Evolutionary conservation across 257 asterid genomes (phyloP), one percentile per base, ranked within the genome.

Genomic region (Rubia yunnanensis): DNA sequence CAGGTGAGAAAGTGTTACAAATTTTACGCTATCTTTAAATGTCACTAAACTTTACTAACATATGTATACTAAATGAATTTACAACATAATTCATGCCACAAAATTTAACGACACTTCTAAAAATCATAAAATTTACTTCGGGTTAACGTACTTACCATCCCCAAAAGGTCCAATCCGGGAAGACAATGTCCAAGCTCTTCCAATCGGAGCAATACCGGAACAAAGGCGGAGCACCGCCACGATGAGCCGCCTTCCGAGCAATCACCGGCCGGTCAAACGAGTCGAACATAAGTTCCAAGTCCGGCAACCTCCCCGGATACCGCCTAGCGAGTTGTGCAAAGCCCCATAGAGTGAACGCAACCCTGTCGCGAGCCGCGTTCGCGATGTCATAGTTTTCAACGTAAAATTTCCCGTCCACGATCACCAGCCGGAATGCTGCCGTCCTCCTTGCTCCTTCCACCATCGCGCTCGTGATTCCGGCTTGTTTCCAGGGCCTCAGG

Each of bases 161-260:
- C 98, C 98, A 91, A 28, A 88, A 91, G 5, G 96, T 82, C 95
- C 95, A 88, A 63, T 88, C 96, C 0, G 98, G 98, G 70, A 91
- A 91, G 66, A 87, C 95, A 60, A 91, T 91, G 20, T 91, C 98
- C 87, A 86, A 62, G 86, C 85, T 86, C 62, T 31, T 46, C 81
- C 75, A 72, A 67, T 88, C 92, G 14, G 98, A 88, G 31, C 95
- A 88, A 74, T 88, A 91, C 53, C 95, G 84, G 66, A 91, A 91
- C 72, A 91, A 71, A 67, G 95, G 87, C 58, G 80, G 83, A 1
- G 95, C 81, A 0, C 56, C 69, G 0, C 53, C 69, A 44, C 64
- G 79, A 73, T 77, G 18, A 48, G 34, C 58, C 35, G 34, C 58
- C 35, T 31, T 71, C 10, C 70, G 61, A 3, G n/a, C 6, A 35